These are phyloP conservation scores for Fremontodendron californicum DNA, from an alignment of 345 rosid species.

Conservation along the genomic window DNA sequence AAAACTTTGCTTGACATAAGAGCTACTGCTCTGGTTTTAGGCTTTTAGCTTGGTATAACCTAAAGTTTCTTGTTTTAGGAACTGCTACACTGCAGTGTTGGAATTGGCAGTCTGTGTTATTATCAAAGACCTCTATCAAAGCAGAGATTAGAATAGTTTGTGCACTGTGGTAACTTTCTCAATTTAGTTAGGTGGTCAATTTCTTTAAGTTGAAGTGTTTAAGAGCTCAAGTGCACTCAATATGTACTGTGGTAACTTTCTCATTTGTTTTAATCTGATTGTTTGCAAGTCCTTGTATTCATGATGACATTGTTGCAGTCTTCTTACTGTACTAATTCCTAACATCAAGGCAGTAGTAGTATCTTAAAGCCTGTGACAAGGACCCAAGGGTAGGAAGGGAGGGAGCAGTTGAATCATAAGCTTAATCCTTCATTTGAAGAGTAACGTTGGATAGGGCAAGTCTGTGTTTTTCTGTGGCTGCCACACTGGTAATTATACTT, in stretches of 20 bases:
- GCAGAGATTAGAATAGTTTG: neutral
- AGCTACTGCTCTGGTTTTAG: neutral
- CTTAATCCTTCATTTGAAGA: neutral
- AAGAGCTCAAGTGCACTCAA: neutral
- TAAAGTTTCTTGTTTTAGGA: neutral
- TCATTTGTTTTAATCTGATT: neutral
- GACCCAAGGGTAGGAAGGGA: neutral
- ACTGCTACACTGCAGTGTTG: neutral
- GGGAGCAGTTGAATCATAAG: neutral
- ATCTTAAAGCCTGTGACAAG: neutral
- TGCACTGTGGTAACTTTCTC: neutral
- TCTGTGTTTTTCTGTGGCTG: neutral
- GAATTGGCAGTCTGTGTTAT: neutral
- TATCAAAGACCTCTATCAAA: neutral
- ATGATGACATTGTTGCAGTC: neutral
- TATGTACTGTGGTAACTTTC: neutral
- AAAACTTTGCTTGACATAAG: neutral
- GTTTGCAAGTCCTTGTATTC: neutral
- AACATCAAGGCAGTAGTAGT: neutral
- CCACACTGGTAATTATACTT: neutral
- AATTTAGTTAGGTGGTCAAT: neutral
- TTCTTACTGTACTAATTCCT: neutral
- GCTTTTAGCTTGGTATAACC: neutral
- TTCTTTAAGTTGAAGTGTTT: neutral
- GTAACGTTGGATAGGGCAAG: neutral